Conservation (phyloP, 2,329 filamentous ascomycete genomes). For the Aureobasidium leucospermi region DNA sequence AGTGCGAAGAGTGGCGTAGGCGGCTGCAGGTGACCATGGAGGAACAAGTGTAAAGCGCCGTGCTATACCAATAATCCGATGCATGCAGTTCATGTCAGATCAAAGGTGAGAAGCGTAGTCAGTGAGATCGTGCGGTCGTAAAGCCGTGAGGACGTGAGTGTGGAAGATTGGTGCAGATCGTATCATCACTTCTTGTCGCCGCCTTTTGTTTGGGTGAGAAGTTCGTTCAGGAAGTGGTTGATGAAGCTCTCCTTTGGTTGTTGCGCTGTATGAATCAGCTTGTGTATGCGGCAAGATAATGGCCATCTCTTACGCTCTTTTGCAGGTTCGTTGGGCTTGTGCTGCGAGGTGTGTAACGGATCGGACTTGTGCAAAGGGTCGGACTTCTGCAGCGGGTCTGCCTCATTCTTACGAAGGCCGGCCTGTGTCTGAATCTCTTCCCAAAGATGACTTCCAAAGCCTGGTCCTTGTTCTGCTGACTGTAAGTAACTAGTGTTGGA, state of each 20-base stretch:
- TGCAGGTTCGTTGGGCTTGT: background rate
- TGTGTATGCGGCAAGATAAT: too few relatives aligned
- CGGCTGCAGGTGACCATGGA: too few relatives aligned
- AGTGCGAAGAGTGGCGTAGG: too few relatives aligned
- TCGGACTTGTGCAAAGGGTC: background rate
- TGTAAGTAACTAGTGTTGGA: background rate
- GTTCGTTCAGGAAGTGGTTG: slow-evolving; percentile 43
- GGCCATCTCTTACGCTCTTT: background rate
- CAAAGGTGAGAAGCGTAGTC: too few relatives aligned
- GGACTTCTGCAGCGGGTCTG: background rate
- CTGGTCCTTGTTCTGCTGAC: slow-evolving; percentile 22
- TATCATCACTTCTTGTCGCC: slow-evolving; percentile 11
- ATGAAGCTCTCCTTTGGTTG: slow-evolving; percentile 30
- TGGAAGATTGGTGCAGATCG: background rate
- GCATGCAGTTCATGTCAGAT: too few relatives aligned
- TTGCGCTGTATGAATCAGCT: background rate
- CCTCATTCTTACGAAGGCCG: background rate
- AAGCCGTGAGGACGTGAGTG: too few relatives aligned
- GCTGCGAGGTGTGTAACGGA: background rate
- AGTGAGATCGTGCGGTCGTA: too few relatives aligned
- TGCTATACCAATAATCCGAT: too few relatives aligned
- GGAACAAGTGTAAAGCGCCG: too few relatives aligned
- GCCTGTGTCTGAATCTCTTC: slow-evolving; percentile 45
- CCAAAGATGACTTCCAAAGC: slow-evolving; percentile 43
- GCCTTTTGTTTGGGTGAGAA: slow-evolving; percentile 39